Evolutionary conservation across 2,329 filamentous ascomycete species (phyloP).

Genomic region (Fusarium albosuccineum): DNA sequence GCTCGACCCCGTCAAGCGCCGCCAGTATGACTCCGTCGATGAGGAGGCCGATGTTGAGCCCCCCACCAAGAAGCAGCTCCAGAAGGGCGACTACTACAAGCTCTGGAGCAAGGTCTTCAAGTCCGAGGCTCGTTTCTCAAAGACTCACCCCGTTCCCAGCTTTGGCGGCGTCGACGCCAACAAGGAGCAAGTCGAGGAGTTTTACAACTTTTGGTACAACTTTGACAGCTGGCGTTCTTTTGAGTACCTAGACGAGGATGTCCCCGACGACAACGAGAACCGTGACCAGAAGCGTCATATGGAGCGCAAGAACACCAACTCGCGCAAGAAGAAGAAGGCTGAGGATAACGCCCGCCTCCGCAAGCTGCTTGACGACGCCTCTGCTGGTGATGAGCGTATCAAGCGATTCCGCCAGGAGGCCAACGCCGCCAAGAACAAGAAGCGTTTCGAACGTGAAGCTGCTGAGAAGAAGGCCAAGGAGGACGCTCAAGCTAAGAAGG

Average conservation of each 20-base stretch:
- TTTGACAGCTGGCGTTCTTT: slow-evolving; percentile 98
- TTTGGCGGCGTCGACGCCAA: slow-evolving; percentile 87
- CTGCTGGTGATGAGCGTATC: slow-evolving; percentile 91
- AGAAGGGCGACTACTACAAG: slow-evolving; percentile 94
- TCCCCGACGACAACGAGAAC: slow-evolving; percentile 98
- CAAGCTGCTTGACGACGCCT: slow-evolving; percentile 88
- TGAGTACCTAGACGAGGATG: slow-evolving; percentile 98
- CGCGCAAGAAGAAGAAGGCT: slow-evolving; percentile 99
- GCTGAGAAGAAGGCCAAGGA: slow-evolving; percentile 89
- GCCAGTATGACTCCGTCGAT: slow-evolving; percentile 97
- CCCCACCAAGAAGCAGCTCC: slow-evolving; percentile 89
- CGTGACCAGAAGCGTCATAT: slow-evolving; percentile 98
- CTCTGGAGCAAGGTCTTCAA: slow-evolving; percentile 93
- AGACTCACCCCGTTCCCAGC: slow-evolving; percentile 85
- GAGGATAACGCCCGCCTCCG: slow-evolving; percentile 94
- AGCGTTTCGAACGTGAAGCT: slow-evolving; percentile 88
- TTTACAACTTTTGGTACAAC: slow-evolving; percentile 99
- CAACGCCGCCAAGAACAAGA: slow-evolving; percentile 96
- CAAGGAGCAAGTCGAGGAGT: slow-evolving; percentile 90
- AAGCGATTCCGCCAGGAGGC: slow-evolving; percentile 96
- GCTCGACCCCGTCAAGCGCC: slow-evolving; percentile 89
- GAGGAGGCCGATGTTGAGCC: slow-evolving; percentile 93
- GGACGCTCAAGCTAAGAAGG: slow-evolving; percentile 85
- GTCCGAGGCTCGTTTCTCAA: slow-evolving; percentile 92
- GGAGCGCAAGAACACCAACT: slow-evolving; percentile 98